Base-by-base conservation (phyloP, 192 early-diverging fungal genomes). In the Linnemannia hyalina region DNA sequence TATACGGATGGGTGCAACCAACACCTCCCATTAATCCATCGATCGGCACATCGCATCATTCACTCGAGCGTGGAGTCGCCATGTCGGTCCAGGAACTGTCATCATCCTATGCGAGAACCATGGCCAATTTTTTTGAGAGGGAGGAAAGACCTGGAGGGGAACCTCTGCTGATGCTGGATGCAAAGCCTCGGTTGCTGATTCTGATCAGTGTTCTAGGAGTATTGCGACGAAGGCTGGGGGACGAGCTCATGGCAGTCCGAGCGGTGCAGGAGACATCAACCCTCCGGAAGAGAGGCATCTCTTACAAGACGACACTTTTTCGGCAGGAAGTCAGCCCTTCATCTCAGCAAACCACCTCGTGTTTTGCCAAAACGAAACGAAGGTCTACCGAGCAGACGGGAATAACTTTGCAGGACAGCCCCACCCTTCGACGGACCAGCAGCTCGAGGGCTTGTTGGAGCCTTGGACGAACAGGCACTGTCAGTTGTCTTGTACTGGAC, bases 11-110 rank as follows among this genome's bases (percentile, higher is more conserved):
- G 7, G n/a, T 32, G 22, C 72, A 23, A 20, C 73, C 65, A 72
- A 15, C 65, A 75, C 1, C 7, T 5, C 3, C 9, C 65, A 9
- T 60, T 60, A 55, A 82, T 82, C 81, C 41, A 82, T 82, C 81
- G 75, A 76, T 82, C 75, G 29, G 41, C 26, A 20, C 32, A 68
- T 68, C 80, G 41, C 49, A 74, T 69, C 73, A 54, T 70, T 57
- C 68, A 26, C 35, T 29, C 41, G 6, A 57, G 29, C 23, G 35
- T 42, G 38, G 70, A 71, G 46, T 44, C 23, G n/a, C 16, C 73
- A 52, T 26, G 46, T 54, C 26, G 16, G 26, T 41, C 22, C 32
- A 22, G 52, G 29, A 54, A 63, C 18, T 38, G 42, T 40, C 52
- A 40, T 57, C 42, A n/a, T 60, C 16, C 13, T 74, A 54, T 15